Evolutionary conservation across 2,329 filamentous ascomycete species (phyloP), one percentile per base, ranked within the genome.

Genomic region (Mariannaea elegans): DNA sequence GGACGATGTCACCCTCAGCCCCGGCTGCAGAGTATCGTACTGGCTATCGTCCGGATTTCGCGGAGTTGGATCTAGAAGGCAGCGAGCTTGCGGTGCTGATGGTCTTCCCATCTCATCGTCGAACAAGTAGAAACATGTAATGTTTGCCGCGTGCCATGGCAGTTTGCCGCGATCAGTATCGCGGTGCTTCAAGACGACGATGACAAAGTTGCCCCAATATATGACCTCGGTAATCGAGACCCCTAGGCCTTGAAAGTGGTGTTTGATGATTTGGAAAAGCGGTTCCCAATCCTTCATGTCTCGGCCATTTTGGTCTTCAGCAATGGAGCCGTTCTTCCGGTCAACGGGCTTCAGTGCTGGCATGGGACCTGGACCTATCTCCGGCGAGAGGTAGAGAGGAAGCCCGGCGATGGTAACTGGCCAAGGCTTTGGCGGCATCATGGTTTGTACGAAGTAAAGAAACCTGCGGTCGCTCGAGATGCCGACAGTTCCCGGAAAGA

Each of bases 381-480:
- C 8, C 1, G 36, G 27, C 4, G 36, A 24, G n/a, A 56, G 21
- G 23, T 56, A 50, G 5, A 56, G 19, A 14, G 53, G 24, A 27
- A 50, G 36, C 9, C 53, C 45, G 14, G 36, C 53, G 27, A 56
- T 38, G 10, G 27, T 56, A 38, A 44, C 49, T 34, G 46, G 53
- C 53, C 53, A 56, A 7, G 53, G 53, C 27, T 56, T 56, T 2
- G 53, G 34, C 10, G 53, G 53, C 39, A 50, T 48, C 21, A 32
- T 18, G 24, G 44, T 14, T 2, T 49, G 34, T 8, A 16, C 9
- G 14, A 49, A 24, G 14, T 16, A 34, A 24, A 56, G 27, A 29
- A 56, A 49, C 14, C 19, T n/a, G 12, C 45, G 34, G 6, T 49
- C 32, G 6, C 0, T 8, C 1, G 18, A 21, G 31, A 32, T 7